Percentiles rank a stretch among this genome's conserved stretches.
phyloP scores from a whole-genome alignment of 139 green algal genomes.

The Micractinium conductrix region DNA sequence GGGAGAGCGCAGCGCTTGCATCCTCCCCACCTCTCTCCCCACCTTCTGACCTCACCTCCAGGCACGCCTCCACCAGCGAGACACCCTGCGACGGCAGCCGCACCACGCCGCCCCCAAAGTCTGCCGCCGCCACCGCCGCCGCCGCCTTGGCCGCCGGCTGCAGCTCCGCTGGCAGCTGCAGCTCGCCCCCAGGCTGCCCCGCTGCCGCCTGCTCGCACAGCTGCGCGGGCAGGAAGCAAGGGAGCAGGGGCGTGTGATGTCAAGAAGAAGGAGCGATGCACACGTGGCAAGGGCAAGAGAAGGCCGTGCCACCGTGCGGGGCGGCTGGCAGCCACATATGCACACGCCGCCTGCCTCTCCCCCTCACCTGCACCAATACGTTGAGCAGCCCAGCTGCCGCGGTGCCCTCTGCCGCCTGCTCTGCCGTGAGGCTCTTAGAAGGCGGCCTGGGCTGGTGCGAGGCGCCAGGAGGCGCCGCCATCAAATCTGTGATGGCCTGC shows the following conservation, averaged over 20 bases:
- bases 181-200: neutral
- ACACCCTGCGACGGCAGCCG: constrained; percentile 21
- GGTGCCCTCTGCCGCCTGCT: constrained; percentile 22
- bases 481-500: neutral
- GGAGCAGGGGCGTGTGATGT: no score
- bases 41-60: constrained; percentile 14
- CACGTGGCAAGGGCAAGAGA: no score
- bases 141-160: constrained; percentile 32
- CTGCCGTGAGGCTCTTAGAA: neutral
- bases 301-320: no score
- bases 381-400: constrained; percentile 20
- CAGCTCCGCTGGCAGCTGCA: constrained; percentile 17
- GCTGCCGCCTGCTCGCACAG: constrained; percentile 17
- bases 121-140: constrained; percentile 20
- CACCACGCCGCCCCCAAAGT: constrained; percentile 29
- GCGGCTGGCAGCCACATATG: no score
- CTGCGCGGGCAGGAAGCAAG: constrained; percentile 10
- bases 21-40: neutral
- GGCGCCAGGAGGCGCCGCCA: neutral
- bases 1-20: neutral
- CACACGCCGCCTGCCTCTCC: no score
- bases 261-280: no score
- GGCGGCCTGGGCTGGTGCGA: neutral
- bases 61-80: constrained; percentile 55
- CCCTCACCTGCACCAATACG: no score